Base-by-base conservation (phyloP, 2,329 filamentous ascomycete genomes). In the Claviceps spartinae region DNA sequence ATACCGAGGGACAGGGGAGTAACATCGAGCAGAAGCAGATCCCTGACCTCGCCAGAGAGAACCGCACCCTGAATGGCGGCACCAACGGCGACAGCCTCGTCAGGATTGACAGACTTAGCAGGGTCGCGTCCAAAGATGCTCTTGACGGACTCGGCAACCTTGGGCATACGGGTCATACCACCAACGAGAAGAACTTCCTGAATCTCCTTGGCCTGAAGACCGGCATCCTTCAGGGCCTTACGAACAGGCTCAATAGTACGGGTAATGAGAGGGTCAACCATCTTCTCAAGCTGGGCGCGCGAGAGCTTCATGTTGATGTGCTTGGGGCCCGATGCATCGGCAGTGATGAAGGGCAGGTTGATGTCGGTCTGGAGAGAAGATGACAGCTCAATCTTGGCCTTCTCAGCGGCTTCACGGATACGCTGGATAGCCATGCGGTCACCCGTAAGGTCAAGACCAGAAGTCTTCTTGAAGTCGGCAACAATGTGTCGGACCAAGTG, bases 141-240 rank as follows among this genome's bases (percentile, higher is more conserved):
- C 85, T 95, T 95, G 70, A 96, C 90, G 45, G 89, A 93, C 76
- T 96, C 89, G 57, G 82, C 79, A 60, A 97, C 91, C 85, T 96
- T 96, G 69, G 91, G 91, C 90, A 97, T 97, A 77, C 91, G 91
- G 63, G 91, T 96, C 90, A 96, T 96, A 74, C 91, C 91, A 83
- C 91, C 91, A 52, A 97, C 91, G 44, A 97, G 85, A 69, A 97
- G 95, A 62, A 97, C 88, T 69, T 97, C 91, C 74, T 96, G 88
- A 68, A 97, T 94, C 56, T 96, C 90, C 76, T 89, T 94, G 62
- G 90, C 82, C 70, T 87, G 77, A 47, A 97, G 82, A 72, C 84
- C 83, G 68, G 91, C 91, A 71, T 97, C 91, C 82, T 96, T 96
- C 55, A 97, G 78, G 20, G 90, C 91, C 82, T 95, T 96, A 73